Evolutionary conservation across 2,329 filamentous ascomycete species (phyloP).

Genomic region (Shiraia bambusicola): DNA sequence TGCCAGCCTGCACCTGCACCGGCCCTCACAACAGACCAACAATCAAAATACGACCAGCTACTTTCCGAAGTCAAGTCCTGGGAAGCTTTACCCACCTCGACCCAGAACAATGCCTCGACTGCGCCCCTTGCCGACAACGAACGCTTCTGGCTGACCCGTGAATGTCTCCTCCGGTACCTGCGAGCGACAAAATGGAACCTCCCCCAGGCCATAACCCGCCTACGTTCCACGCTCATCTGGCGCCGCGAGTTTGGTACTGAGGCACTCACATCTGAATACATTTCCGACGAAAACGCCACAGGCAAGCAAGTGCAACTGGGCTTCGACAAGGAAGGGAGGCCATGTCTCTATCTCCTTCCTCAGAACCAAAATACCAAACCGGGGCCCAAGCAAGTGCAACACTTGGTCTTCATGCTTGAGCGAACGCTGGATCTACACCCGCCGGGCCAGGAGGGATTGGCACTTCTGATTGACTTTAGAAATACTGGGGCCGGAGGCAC

Average conservation of each 20-base stretch:
- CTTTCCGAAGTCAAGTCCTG: conserved; percentile 70
- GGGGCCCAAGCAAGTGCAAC: conserved; percentile 83
- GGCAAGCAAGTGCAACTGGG: conserved; percentile 91
- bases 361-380: conserved; percentile 89
- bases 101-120: conserved; percentile 58
- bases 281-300: conserved; percentile 91
- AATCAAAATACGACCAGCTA: conserved; percentile 77
- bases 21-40: conserved; percentile 72
- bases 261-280: conserved; percentile 76
- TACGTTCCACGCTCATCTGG: conserved; percentile 82
- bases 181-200: conserved; percentile 87
- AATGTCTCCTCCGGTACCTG: conserved; percentile 90
- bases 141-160: conserved; percentile 84
- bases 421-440: conserved; percentile 84
- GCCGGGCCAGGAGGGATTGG: conserved; percentile 80
- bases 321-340: conserved; percentile 81
- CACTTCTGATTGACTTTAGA: conserved; percentile 90
- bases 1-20: conserved; percentile 60
- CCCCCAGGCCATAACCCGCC: conserved; percentile 72
- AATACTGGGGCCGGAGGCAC: conserved; percentile 73
- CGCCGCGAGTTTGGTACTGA: conserved; percentile 84
- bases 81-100: conserved; percentile 67
- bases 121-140: conserved; percentile 75
- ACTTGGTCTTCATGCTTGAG: conserved; percentile 95
- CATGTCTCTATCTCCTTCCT: conserved; percentile 88